Conservation (phyloP, 139 green algal species). For the Monoraphidium neglectum region DNA sequence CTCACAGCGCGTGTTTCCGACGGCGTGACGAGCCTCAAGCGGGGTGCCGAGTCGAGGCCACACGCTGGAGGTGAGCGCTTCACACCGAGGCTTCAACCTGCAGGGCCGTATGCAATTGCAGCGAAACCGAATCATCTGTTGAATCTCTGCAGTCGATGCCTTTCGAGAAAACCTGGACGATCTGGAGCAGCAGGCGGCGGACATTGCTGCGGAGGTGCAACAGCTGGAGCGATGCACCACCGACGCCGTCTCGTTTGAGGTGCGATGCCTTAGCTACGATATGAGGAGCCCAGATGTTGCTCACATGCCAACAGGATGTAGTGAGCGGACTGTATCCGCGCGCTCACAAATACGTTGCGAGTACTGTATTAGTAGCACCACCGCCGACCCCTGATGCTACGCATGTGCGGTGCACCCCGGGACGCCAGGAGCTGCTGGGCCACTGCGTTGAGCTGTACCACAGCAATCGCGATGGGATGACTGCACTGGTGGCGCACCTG, state of each 20-base stretch:
- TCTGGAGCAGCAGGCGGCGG: constrained; percentile 31
- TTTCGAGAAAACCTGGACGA: constrained; percentile 25
- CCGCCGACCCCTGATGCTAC: too few species aligned
- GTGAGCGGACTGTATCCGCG: too few species aligned
- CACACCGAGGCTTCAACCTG: background rate
- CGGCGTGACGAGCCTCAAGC: constrained; percentile 10
- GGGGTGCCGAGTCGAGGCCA: constrained; percentile 15
- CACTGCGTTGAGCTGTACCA: constrained; percentile 35
- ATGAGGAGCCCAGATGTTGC: too few species aligned
- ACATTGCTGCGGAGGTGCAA: constrained; percentile 29
- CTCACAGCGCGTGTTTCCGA: background rate
- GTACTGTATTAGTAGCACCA: too few species aligned
- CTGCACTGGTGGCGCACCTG: constrained; percentile 25
- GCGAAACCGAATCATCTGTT: too few species aligned
- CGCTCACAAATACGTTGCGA: too few species aligned
- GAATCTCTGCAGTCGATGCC: constrained; percentile 18
- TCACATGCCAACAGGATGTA: too few species aligned
- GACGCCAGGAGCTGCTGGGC: constrained; percentile 43
- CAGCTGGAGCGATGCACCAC: constrained; percentile 32
- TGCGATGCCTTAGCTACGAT: background rate
- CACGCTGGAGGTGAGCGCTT: constrained; percentile 19
- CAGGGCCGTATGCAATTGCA: background rate
- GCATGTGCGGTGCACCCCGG: too few species aligned
- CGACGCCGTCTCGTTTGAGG: constrained; percentile 35
- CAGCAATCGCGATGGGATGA: constrained; percentile 22